Base-by-base conservation (phyloP, 2,329 filamentous ascomycete species). In the Colletotrichum ledebouriae region DNA sequence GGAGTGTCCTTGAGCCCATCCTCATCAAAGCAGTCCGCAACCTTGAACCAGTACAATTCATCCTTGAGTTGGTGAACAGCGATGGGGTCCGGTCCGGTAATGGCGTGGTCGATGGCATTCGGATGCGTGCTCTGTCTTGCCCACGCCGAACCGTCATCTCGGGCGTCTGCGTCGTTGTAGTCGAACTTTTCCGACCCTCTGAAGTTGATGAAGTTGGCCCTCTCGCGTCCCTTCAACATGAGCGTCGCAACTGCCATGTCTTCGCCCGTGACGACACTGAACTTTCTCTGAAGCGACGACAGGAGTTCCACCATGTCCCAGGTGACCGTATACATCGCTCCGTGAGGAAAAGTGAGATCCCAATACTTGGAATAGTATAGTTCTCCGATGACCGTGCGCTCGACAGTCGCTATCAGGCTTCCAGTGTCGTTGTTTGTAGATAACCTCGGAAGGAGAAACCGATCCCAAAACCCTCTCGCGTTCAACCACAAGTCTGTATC, bases 401-500 rank as follows among this genome's bases (percentile, higher is more conserved):
- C 53, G 7, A 76, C 71, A 0, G 67, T 72, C 0, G 71, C 71
- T 37, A 58, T 58, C 4, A 60, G 29, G 0, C 29, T 37, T 2
- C 70, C 69, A 4, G 58, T 71, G 6, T 62, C 47, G 29, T 72
- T 71, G 17, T 39, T 39, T 3, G 12, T 42, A 42, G 71, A 70
- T 33, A 78, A 46, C 13, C 71, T 53, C 0, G 74, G 76, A 3
- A 53, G 37, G 1, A 78, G 72, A 58, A 73, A 77, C 4, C 72
- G 65, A 22, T 77, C 71, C 74, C 74, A 78, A 70, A 78, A 77
- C 0, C 69, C 74, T 33, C 73, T 72, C 2, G 76, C 75, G 47
- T 78, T 77, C 60, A 78, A 59, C 72, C 73, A 78, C 9, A 76
- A 58, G 64, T 78, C 77, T 0, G 76, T 77, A 47, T 78, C 77